Conservation (phyloP, 495 filamentous ascomycete genomes). For the Tetracladium setigerum region DNA sequence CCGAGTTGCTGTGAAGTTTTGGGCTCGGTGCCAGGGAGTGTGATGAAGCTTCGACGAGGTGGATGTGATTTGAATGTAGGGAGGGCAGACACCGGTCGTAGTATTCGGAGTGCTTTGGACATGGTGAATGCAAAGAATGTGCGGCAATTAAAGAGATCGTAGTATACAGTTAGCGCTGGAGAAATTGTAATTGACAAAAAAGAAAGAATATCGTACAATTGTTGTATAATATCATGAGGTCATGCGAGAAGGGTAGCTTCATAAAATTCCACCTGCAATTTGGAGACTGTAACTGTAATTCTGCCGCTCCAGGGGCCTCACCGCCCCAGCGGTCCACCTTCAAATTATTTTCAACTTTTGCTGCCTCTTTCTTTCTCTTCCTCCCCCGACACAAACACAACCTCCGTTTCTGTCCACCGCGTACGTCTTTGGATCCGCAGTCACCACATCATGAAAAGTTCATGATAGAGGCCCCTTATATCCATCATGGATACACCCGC, state of each 20-base stretch:
- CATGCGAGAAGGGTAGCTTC: no score
- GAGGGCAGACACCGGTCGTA: conserved; percentile 4
- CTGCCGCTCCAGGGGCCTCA: background rate
- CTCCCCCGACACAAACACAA: background rate
- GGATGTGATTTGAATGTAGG: conserved; percentile 2
- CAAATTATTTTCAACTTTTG: background rate
- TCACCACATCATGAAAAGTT: no score
- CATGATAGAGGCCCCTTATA: background rate
- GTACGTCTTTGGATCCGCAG: no score
- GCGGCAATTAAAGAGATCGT: no score
- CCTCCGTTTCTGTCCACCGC: no score
- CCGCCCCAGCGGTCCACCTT: background rate
- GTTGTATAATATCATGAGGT: no score
- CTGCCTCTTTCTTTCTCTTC: background rate
- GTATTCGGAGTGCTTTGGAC: conserved; percentile 11
- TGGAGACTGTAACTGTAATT: no score
- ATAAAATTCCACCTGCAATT: no score
- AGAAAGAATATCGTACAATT: no score
- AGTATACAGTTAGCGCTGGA: background rate
- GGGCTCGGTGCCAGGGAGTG: conserved; percentile 31
- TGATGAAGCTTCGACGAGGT: conserved; percentile 26
- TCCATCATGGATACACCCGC: conserved; percentile 12
- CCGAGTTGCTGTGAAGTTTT: conserved; percentile 62
- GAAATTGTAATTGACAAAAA: background rate
- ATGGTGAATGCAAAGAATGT: no score